Evolutionary conservation across 805 yeast genomes (phyloP).

Genomic region (Pichia gijzeniarum): DNA sequence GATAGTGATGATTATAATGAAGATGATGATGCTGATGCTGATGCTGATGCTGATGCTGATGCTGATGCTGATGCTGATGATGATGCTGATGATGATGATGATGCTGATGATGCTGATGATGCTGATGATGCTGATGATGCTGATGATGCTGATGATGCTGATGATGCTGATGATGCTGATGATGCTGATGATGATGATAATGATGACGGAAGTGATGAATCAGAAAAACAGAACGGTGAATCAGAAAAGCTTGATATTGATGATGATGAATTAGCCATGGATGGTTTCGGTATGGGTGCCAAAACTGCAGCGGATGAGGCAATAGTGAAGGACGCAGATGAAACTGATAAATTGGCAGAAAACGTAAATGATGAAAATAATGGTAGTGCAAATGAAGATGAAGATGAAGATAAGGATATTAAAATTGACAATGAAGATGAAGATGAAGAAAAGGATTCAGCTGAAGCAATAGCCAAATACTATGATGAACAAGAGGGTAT

Average conservation of each 20-base stretch:
- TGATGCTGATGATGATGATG: slow-evolving; percentile 25
- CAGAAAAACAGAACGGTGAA: no score
- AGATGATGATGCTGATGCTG: slow-evolving; percentile 31
- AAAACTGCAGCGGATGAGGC: slow-evolving; percentile 20
- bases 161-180: slow-evolving; percentile 26
- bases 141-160: slow-evolving; percentile 19
- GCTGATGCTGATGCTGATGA: slow-evolving; percentile 26
- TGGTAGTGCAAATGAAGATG: slow-evolving; percentile 9
- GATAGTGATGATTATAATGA: slow-evolving; percentile 32
- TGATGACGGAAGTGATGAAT: slow-evolving; percentile 16
- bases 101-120: slow-evolving; percentile 32
- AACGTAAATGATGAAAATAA: slow-evolving; percentile 10
- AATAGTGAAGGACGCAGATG: slow-evolving; percentile 7
- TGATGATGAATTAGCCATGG: slow-evolving; percentile 37
- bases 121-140: slow-evolving; percentile 19
- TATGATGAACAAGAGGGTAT: slow-evolving; percentile 57
- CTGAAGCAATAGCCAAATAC: slow-evolving; percentile 76
- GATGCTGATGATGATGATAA: slow-evolving; percentile 32
- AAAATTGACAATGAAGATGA: slow-evolving; percentile 22
- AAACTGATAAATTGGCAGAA: slow-evolving; percentile 3
- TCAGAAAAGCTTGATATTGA: slow-evolving; percentile 23
- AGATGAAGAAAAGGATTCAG: slow-evolving; percentile 60
- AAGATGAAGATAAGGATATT: slow-evolving; percentile 14
- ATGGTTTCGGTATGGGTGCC: slow-evolving; percentile 36
- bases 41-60: slow-evolving; percentile 32